Percentiles rank a stretch among this genome's conserved stretches.
Conservation (phyloP, 495 filamentous ascomycete species). For the Astrothelium macrocarpum region DNA sequence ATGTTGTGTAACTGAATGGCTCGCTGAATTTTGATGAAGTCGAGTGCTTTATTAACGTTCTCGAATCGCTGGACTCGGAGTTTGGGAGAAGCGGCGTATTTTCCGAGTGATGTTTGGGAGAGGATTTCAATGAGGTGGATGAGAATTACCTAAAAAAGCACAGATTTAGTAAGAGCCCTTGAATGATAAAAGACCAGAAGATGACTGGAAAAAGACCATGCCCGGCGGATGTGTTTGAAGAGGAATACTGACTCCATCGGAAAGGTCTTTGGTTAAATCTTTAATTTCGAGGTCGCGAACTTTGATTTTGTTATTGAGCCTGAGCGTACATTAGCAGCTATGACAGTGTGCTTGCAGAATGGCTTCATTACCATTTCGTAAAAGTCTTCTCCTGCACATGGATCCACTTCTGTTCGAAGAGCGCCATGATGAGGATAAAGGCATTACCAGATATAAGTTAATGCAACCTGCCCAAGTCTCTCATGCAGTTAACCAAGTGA, state of each 20-base stretch:
- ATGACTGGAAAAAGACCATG: too few species aligned
- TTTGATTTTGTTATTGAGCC: conserved; percentile 92
- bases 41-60: conserved; percentile 91
- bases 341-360: conserved; percentile 4
- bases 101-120: conserved; percentile 82
- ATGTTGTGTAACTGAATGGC: conserved; percentile 98
- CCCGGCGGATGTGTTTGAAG: neutral
- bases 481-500: neutral
- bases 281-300: conserved; percentile 63
- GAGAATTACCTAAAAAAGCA: conserved; percentile 61
- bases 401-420: conserved; percentile 83
- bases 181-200: too few species aligned
- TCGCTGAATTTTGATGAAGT: conserved; percentile 73
- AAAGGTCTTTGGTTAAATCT: conserved; percentile 78
- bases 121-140: conserved; percentile 96
- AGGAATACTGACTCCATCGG: conserved; percentile 67
- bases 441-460: neutral
- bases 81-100: conserved; percentile 92
- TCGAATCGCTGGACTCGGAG: conserved; percentile 95
- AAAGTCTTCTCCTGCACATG: conserved; percentile 99
- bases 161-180: neutral
- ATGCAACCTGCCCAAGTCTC: neutral
- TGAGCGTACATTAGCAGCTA: conserved; percentile 27
- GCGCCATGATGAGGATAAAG: conserved; percentile 39
- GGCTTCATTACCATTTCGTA: conserved; percentile 71